These are phyloP conservation scores for Zychaea mexicana DNA, from an alignment of 371 early-diverging fungal species.

Conservation along the genomic window DNA sequence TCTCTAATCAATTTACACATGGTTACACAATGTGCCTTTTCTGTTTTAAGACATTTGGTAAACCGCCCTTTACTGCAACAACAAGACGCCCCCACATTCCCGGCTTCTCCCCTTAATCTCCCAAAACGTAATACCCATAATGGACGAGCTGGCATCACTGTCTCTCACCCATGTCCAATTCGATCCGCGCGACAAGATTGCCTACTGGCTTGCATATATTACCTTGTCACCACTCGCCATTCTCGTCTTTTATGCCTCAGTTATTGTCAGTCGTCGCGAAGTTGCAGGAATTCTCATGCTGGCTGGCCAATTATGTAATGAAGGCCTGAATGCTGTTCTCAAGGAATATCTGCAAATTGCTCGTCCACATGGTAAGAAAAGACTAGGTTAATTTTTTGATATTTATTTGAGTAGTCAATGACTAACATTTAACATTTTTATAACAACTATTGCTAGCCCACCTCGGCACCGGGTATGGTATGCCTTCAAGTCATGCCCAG, in stretches of 20 bases:
- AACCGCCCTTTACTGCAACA: no score
- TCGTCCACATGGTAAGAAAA: constrained; percentile 71
- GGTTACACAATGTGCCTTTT: background rate
- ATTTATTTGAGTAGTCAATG: background rate
- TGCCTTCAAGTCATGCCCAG: constrained; percentile 94
- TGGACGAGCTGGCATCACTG: constrained; percentile 50
- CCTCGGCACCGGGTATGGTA: constrained; percentile 89
- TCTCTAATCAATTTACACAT: no score
- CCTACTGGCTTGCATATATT: constrained; percentile 64
- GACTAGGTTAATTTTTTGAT: background rate
- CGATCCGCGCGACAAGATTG: constrained; percentile 54
- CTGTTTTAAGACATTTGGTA: no score
- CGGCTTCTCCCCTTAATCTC: no score
- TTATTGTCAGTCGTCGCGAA: constrained; percentile 77
- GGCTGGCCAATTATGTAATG: constrained; percentile 82
- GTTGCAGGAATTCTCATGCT: constrained; percentile 72
- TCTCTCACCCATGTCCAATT: constrained; percentile 80
- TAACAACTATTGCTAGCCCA: no score
- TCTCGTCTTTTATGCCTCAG: constrained; percentile 78
- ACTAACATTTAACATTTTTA: background rate
- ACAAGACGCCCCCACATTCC: no score
- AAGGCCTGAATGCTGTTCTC: constrained; percentile 70
- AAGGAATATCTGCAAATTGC: constrained; percentile 74
- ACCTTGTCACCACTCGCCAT: constrained; percentile 81
- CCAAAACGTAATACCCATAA: no score